A percentile compares a stretch with the other conserved stretches of the same genome.
Conservation (phyloP, 2,329 filamentous ascomycete genomes). For the Parascedosporium putredinis region DNA sequence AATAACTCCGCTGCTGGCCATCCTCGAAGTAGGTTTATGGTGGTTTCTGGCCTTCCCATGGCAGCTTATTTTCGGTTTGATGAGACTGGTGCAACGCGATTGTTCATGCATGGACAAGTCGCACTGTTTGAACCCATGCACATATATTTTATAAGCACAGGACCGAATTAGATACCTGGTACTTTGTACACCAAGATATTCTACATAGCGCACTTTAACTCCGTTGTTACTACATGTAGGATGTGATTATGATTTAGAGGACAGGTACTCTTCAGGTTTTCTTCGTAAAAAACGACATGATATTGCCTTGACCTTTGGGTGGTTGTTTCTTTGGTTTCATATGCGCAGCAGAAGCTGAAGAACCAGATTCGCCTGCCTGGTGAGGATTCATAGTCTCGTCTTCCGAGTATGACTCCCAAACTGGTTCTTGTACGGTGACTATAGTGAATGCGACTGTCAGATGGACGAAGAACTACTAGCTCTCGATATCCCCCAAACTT, state of each 20-base stretch:
- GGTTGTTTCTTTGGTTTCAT: conserved; percentile 44
- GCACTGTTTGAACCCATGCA: no score
- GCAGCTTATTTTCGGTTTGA: neutral
- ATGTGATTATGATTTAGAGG: no score
- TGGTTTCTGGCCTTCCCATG: conserved; percentile 20
- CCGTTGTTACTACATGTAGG: no score
- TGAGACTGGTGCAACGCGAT: no score
- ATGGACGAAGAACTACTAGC: no score
- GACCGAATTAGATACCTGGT: no score
- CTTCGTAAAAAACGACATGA: conserved; percentile 88
- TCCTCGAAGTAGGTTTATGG: conserved; percentile 57
- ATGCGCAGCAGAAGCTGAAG: conserved; percentile 27
- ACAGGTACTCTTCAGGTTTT: conserved; percentile 45
- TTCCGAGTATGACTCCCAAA: conserved; percentile 90
- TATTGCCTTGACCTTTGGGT: conserved; percentile 64
- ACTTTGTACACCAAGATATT: no score
- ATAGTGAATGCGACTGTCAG: conserved; percentile 4
- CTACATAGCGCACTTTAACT: no score
- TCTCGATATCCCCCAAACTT: conserved; percentile 22
- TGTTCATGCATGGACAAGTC: no score
- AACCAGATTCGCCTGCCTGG: conserved; percentile 39
- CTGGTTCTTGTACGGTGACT: conserved; percentile 79
- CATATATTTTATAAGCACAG: no score
- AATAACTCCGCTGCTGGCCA: conserved; percentile 57
- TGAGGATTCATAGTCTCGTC: conserved; percentile 67